Evolutionary conservation across 75 land plant species (phyloP).

Genomic region (Cupressus sempervirens): DNA sequence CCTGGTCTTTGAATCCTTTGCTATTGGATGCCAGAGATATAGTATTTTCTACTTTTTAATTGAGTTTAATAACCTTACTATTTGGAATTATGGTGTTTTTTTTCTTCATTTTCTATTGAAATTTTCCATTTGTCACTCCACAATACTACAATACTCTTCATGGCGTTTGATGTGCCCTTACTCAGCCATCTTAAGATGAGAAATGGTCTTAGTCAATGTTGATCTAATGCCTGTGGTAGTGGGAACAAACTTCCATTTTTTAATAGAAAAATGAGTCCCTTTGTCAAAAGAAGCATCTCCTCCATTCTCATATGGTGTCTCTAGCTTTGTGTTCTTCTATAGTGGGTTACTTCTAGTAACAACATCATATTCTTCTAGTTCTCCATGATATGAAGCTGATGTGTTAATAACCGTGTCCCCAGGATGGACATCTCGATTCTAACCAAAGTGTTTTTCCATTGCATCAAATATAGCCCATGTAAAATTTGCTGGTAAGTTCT

Average conservation of each 20-base stretch:
- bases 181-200: conserved; percentile 9
- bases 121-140: conserved; percentile 5
- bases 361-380: conserved; percentile 2
- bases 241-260: not conserved
- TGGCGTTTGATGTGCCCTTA: conserved; percentile 11
- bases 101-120: too few species aligned
- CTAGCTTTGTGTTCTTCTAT: not conserved
- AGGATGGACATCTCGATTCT: conserved; percentile 1
- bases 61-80: too few species aligned
- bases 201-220: conserved; percentile 2
- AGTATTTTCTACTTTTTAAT: too few species aligned
- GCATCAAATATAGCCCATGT: conserved; percentile 12
- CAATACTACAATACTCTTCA: conserved; percentile 10
- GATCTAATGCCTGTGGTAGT: not conserved
- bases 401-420: conserved; percentile 12
- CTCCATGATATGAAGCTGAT: conserved; percentile 1
- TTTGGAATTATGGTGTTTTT: too few species aligned
- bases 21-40: too few species aligned
- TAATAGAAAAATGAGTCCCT: not conserved
- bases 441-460: conserved; percentile 15
- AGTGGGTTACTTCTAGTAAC: not conserved
- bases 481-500: conserved; percentile 14
- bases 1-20: too few species aligned
- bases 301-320: not conserved
- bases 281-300: conserved; percentile 1